Base-by-base conservation (phyloP, 2,329 filamentous ascomycete genomes). In the Fonsecaea nubica region DNA sequence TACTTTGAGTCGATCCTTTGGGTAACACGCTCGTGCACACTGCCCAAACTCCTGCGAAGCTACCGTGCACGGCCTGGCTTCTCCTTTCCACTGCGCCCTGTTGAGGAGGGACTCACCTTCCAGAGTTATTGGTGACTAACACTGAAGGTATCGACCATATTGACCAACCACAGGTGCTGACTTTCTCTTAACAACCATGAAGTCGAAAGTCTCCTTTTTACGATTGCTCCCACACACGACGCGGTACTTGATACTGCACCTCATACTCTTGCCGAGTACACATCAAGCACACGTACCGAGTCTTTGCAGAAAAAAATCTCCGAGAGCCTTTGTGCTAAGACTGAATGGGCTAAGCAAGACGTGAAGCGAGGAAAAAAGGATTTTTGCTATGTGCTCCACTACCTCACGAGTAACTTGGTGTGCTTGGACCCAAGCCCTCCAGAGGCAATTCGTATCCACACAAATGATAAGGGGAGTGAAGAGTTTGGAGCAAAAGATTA, bases 381-480 rank as follows among this genome's bases (percentile, higher is more conserved):
- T 32, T 13, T 32, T 8, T 25, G 2, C 25, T 25, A 25, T 25
- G 25, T 25, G 25, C 25, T 25, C 25, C 25, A 25, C 25, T 25
- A 25, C 25, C 25, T 25, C 25, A 25, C 25, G 2, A 25, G 25
- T 25, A 25, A 40, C 45, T 33, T 18, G 33, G 58, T 61, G 45
- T 32, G 12, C 45, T 36, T 35, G 58, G 58, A 9, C 33, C 25
- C 32, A 54, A 61, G 58, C 58, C 48, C 32, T 48, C 9, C 32
- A 61, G 25, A 61, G 45, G 18, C 45, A 30, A 36, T 38, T 35
- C 25, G 58, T 36, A 52, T 61, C 58, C 52, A 21, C 33, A 30
- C 32, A 25, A 5, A 40, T 13, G 45, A 50, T 50, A 50, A 9
- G 45, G 45, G 45, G 25, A 21, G 9, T 21, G 15, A n/a, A 25